Evolutionary conservation across 768 basidiomycete genomes (phyloP).

Genomic region (Trametes elegans): DNA sequence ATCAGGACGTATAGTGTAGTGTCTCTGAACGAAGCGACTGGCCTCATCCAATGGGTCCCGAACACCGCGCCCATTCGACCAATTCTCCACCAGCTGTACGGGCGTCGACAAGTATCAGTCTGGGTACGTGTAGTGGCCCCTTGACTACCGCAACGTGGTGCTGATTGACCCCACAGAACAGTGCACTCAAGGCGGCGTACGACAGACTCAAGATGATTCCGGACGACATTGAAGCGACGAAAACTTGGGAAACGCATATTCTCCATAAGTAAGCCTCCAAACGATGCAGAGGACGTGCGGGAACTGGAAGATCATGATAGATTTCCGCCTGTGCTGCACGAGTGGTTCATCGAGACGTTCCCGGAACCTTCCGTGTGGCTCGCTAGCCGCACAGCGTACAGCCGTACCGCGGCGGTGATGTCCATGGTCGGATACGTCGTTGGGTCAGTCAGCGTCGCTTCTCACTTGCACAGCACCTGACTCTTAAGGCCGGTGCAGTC

Average conservation of each 20-base stretch:
- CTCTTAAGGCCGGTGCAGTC: conserved; percentile 39
- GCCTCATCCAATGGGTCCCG: conserved; percentile 98
- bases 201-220: neutral
- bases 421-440: conserved; percentile 98
- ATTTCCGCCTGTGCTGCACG: conserved; percentile 85
- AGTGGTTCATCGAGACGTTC: conserved; percentile 97
- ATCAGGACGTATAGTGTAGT: conserved; percentile 99
- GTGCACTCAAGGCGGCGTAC: conserved; percentile 41
- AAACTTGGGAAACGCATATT: neutral
- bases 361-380: conserved; percentile 97
- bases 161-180: conserved; percentile 31
- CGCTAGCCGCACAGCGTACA: conserved; percentile 80
- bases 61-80: conserved; percentile 84
- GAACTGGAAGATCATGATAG: conserved; percentile 36
- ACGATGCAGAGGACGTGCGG: too few species aligned
- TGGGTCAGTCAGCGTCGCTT: conserved; percentile 65
- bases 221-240: neutral
- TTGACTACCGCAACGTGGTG: neutral
- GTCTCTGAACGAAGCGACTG: conserved; percentile 95
- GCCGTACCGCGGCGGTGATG: conserved; percentile 92
- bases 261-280: too few species aligned
- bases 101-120: conserved; percentile 41
- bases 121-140: conserved; percentile 48
- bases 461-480: neutral
- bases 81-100: conserved; percentile 70